Conservation (phyloP, 257 asterid species). For the Cinchona pubescens region DNA sequence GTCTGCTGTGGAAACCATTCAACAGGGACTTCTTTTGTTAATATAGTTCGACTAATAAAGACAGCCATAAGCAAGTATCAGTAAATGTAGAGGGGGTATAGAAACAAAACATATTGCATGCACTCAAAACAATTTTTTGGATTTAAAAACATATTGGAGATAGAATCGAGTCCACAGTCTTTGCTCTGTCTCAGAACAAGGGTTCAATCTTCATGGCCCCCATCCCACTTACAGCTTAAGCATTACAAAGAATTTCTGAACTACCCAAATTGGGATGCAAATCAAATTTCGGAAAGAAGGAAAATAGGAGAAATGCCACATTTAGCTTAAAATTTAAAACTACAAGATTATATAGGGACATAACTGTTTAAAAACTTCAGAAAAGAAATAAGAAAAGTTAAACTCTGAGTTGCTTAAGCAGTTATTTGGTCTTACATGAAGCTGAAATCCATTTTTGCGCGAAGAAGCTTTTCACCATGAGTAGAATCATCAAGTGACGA, state of each 20-base stretch:
- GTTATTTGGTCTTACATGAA: slow-evolving; percentile 63
- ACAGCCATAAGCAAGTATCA: neutral
- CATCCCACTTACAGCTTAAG: neutral
- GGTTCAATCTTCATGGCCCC: too few relatives aligned
- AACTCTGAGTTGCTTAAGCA: neutral
- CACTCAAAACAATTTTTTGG: neutral
- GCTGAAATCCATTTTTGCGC: slow-evolving; percentile 94
- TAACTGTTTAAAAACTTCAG: neutral
- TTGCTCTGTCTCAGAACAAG: too few relatives aligned
- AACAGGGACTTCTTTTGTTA: too few relatives aligned
- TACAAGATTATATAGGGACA: neutral
- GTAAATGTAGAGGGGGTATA: too few relatives aligned
- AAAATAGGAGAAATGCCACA: neutral
- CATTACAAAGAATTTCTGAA: neutral
- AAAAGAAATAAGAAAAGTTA: slow-evolving; percentile 1
- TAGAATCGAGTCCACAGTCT: too few relatives aligned
- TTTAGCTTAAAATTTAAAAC: neutral
- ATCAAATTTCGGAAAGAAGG: neutral
- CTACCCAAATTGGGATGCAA: neutral
- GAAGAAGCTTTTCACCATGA: slow-evolving; percentile 91
- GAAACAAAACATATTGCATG: neutral
- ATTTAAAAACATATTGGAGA: neutral
- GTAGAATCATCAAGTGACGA: slow-evolving; percentile 81
- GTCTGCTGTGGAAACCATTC: neutral
- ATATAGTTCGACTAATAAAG: neutral